phyloP scores from a whole-genome alignment of 257 asterid genomes.

The Nicotiana obtusifolia region DNA sequence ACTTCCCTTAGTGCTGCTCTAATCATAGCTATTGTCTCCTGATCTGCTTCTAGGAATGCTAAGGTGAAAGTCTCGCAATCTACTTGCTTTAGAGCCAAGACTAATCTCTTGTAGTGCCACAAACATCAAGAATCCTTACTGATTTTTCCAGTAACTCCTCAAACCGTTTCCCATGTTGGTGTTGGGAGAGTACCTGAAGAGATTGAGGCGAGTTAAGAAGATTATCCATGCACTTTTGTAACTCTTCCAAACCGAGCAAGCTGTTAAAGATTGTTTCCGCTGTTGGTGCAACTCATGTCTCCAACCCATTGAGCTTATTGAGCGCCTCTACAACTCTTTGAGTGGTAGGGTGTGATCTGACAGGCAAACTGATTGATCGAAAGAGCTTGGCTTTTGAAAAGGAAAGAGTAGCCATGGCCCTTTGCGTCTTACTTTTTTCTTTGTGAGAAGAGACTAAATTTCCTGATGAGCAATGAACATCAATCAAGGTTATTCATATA shows the following conservation, averaged over 20 bases:
- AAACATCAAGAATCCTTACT: conserved; percentile 20
- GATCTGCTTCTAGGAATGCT: conserved; percentile 19
- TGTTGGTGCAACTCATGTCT: not conserved
- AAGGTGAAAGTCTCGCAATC: conserved; percentile 8
- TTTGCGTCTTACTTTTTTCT: not conserved
- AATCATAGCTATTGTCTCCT: conserved; percentile 7
- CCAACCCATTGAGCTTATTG: not conserved
- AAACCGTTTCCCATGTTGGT: conserved; percentile 12
- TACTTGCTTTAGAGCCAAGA: conserved; percentile 12
- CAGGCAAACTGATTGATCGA: conserved; percentile 8
- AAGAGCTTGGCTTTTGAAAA: conserved; percentile 18
- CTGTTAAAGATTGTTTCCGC: conserved; percentile 8
- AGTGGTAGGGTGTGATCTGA: conserved; percentile 16
- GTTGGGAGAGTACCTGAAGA: not conserved
- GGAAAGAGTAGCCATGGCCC: not conserved
- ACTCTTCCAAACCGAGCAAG: conserved; percentile 17
- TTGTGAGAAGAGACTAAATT: not conserved
- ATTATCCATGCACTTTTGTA: conserved; percentile 17
- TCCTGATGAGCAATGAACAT: not conserved
- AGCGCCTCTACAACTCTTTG: conserved; percentile 1
- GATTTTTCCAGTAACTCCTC: conserved; percentile 21
- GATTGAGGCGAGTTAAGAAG: conserved; percentile 22
- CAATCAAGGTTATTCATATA: not conserved
- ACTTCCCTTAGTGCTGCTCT: conserved; percentile 25
- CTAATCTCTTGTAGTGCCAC: conserved; percentile 18